phyloP scores from a whole-genome alignment of 2,329 filamentous ascomycete species.

The Lachnellula occidentalis region DNA sequence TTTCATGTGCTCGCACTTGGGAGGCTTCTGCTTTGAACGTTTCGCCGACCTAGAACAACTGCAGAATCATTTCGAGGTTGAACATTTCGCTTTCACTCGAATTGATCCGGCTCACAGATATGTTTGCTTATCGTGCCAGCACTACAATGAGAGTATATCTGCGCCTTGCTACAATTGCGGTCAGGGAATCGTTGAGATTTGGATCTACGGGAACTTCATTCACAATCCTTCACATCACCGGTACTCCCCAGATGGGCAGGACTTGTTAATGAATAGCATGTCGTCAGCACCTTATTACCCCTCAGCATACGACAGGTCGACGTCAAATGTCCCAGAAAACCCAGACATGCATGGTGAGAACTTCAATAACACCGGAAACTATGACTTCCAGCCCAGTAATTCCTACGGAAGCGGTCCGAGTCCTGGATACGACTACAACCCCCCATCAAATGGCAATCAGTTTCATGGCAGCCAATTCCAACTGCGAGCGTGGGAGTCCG shows the following conservation, averaged over 20 bases:
- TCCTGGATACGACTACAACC: neutral
- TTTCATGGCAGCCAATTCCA: neutral
- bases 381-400: constrained; percentile 1
- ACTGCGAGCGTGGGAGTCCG: neutral
- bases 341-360: constrained; percentile 2
- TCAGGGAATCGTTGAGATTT: constrained; percentile 15
- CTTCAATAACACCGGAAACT: constrained; percentile 3
- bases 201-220: constrained; percentile 27
- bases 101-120: constrained; percentile 20
- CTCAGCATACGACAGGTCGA: neutral
- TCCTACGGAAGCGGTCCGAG: neutral
- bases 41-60: constrained; percentile 17
- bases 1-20: constrained; percentile 19
- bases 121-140: constrained; percentile 18
- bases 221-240: constrained; percentile 4
- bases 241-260: constrained; percentile 16
- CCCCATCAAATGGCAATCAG: neutral
- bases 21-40: constrained; percentile 14
- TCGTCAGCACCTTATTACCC: constrained; percentile 5
- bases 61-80: constrained; percentile 22
- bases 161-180: constrained; percentile 15
- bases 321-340: neutral
- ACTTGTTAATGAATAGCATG: constrained; percentile 2
- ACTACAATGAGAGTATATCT: constrained; percentile 3
- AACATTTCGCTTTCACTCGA: constrained; percentile 25